A percentile compares a stretch with the other conserved stretches of the same genome.
Conservation (phyloP, 2,329 filamentous ascomycete genomes). For the Trichoderma semiorbis region DNA sequence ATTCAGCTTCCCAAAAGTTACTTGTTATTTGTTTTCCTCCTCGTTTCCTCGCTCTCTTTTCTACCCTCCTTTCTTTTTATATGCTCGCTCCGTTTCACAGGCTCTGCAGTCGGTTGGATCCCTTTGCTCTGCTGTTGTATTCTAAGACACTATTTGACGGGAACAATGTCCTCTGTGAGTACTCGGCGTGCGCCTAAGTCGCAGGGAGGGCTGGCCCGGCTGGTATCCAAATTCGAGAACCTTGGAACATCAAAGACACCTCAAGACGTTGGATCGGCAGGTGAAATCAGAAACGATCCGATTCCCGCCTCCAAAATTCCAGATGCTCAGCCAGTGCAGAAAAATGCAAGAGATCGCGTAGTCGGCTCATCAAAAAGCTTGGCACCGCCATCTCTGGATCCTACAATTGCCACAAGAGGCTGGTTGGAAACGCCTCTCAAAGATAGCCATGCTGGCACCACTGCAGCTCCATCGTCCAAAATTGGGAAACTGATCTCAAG, state of each 20-base stretch:
- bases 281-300: not conserved
- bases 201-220: constrained; percentile 28
- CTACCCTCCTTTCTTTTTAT: not conserved
- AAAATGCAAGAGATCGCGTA: not conserved
- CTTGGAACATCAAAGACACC: constrained; percentile 24
- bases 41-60: not conserved
- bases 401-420: not conserved
- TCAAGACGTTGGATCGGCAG: not conserved
- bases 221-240: constrained; percentile 37
- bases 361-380: not conserved
- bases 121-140: not conserved
- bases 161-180: not conserved
- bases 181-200: not conserved
- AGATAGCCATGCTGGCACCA: not conserved
- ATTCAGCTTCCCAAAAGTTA: not conserved
- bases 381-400: not conserved
- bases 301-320: not conserved
- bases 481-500: not conserved
- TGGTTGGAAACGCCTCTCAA: not conserved
- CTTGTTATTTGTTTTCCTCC: not conserved
- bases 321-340: not conserved
- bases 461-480: not conserved
- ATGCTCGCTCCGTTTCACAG: not conserved
- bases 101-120: not conserved
- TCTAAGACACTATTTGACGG: not conserved